A percentile compares a stretch with the other conserved stretches of the same genome.
Evolutionary conservation across 352 stramenopile species (phyloP).

Genomic region (Phytophthora cajani): DNA sequence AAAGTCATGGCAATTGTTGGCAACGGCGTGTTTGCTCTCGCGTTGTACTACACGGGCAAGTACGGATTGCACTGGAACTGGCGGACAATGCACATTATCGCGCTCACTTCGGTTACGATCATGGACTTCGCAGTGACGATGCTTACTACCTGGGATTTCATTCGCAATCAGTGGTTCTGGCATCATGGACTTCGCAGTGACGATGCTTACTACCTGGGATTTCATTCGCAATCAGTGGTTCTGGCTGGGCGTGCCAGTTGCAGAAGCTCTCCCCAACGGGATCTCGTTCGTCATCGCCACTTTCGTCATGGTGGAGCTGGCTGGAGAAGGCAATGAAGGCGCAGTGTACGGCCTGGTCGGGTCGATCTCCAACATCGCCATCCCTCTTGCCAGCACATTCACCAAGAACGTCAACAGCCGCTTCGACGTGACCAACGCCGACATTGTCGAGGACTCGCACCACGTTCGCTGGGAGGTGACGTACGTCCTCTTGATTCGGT

Average conservation of each 20-base stretch:
- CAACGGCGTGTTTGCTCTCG: constrained; percentile 34
- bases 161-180: constrained; percentile 62
- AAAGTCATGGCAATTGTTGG: constrained; percentile 41
- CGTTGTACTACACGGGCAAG: constrained; percentile 41
- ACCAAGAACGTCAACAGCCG: constrained; percentile 40
- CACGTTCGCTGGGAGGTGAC: constrained; percentile 46
- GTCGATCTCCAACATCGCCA: constrained; percentile 48
- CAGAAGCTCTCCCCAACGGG: constrained; percentile 37
- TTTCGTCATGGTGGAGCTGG: constrained; percentile 55
- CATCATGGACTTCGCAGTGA: constrained; percentile 38
- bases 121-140: constrained; percentile 40
- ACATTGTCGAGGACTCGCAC: constrained; percentile 44
- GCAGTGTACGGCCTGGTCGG: constrained; percentile 47
- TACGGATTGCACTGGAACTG: constrained; percentile 47
- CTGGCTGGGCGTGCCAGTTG: constrained; percentile 43
- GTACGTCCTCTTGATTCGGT: constrained; percentile 47
- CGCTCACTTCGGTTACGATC: constrained; percentile 29
- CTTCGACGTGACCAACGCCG: constrained; percentile 50
- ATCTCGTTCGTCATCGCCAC: constrained; percentile 51
- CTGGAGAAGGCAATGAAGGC: constrained; percentile 47
- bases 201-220: constrained; percentile 26
- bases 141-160: constrained; percentile 23
- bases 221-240: constrained; percentile 61
- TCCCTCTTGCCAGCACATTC: constrained; percentile 45
- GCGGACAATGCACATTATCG: constrained; percentile 35